These are phyloP conservation scores for Chlorophyllum brunneum DNA, from an alignment of 768 basidiomycete species.

Conservation along the genomic window DNA sequence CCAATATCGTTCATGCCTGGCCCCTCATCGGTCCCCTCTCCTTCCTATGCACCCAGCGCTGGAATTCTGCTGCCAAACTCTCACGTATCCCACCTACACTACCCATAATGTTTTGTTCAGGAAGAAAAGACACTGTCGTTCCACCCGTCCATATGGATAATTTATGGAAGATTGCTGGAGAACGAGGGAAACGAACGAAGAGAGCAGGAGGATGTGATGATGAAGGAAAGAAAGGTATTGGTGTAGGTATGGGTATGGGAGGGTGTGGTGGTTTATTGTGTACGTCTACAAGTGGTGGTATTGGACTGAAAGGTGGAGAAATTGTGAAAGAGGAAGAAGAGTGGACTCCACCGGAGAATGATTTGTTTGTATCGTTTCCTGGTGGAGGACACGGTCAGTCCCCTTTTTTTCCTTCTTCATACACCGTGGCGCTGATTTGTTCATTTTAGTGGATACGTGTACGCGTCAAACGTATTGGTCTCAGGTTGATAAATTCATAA, in stretches of 20 bases:
- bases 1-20: constrained; percentile 62
- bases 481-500: neutral
- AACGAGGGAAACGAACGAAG: neutral
- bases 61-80: constrained; percentile 44
- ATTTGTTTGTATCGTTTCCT: constrained; percentile 6
- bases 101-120: constrained; percentile 66
- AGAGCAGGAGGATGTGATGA: neutral
- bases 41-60: constrained; percentile 73
- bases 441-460: neutral
- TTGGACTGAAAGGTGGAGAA: neutral
- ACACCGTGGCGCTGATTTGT: neutral
- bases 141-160: constrained; percentile 13
- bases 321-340: neutral
- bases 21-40: constrained; percentile 63
- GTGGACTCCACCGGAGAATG: constrained; percentile 1
- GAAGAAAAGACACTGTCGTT: constrained; percentile 8
- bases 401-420: neutral
- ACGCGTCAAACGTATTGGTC: neutral
- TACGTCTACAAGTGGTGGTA: neutral
- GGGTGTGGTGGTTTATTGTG: neutral
- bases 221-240: no score
- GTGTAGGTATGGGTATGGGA: no score
- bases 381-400: constrained; percentile 12
- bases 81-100: constrained; percentile 43
- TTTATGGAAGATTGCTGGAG: constrained; percentile 10